Evolutionary conservation across 2,329 filamentous ascomycete species (phyloP).

Genomic region (Alternaria metachromatica): DNA sequence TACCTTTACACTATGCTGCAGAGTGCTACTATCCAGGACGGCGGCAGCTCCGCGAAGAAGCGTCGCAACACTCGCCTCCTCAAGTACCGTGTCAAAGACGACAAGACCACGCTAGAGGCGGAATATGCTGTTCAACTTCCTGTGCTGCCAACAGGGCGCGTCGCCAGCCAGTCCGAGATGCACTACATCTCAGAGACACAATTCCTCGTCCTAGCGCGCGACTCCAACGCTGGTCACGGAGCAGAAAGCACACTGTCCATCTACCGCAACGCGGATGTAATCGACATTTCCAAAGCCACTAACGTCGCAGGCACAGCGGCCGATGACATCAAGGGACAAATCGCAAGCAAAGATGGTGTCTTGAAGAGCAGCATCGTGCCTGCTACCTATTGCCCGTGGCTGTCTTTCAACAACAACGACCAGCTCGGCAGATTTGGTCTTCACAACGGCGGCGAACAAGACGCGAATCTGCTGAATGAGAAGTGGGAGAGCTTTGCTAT

Average conservation of each 20-base stretch:
- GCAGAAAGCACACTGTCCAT: conserved; percentile 59
- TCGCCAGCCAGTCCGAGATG: conserved; percentile 73
- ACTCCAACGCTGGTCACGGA: conserved; percentile 66
- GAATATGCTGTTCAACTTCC: conserved; percentile 74
- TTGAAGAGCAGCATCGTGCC: conserved; percentile 63
- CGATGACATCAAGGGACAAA: conserved; percentile 51
- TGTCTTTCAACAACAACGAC: conserved; percentile 71
- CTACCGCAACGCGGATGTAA: conserved; percentile 74
- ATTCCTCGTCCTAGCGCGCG: conserved; percentile 71
- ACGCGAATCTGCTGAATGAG: conserved; percentile 69
- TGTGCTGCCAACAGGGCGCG: conserved; percentile 60
- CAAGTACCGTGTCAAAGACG: conserved; percentile 65
- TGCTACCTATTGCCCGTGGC: conserved; percentile 68
- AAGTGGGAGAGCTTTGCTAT: conserved; percentile 77
- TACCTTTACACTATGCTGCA: conserved; percentile 71
- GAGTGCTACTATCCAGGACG: conserved; percentile 61
- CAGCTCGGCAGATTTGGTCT: conserved; percentile 70
- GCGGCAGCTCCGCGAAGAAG: conserved; percentile 61
- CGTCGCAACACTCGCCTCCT: conserved; percentile 67
- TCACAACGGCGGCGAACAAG: conserved; percentile 70
- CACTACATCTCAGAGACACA: conserved; percentile 68
- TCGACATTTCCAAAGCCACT: conserved; percentile 68
- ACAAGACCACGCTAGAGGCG: conserved; percentile 57
- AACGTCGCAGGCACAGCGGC: conserved; percentile 60
- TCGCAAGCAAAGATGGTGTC: conserved; percentile 59